phyloP scores from a whole-genome alignment of 1,284 basidiomycete species.

The Agaricales sp. region DNA sequence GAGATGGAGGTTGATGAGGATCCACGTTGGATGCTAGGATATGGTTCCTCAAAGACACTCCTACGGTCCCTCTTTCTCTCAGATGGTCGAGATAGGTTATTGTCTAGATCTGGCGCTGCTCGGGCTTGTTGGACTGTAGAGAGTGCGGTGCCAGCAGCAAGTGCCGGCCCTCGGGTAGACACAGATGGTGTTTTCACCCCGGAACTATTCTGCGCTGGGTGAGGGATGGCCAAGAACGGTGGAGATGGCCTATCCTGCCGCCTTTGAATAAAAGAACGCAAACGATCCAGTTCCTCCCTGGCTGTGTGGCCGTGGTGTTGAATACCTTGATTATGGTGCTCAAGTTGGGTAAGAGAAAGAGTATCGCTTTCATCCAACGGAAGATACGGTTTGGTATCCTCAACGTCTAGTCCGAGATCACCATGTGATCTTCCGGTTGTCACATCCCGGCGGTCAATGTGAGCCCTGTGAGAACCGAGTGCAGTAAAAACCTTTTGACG shows the following conservation, averaged over 20 bases:
- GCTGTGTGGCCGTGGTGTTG: background rate
- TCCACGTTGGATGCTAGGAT: background rate
- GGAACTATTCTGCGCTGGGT: too few species aligned
- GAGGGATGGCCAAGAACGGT: too few species aligned
- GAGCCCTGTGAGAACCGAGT: background rate
- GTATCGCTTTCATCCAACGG: background rate
- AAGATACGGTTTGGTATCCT: background rate
- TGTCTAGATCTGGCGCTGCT: background rate
- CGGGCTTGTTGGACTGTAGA: too few species aligned
- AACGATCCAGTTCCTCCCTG: background rate
- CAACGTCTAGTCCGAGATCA: background rate
- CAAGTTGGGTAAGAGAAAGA: background rate
- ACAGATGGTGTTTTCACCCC: too few species aligned
- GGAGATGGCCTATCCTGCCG: too few species aligned
- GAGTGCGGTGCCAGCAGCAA: too few species aligned
- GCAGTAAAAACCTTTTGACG: too few species aligned
- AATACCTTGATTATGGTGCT: background rate
- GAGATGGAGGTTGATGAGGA: background rate
- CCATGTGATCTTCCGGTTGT: background rate
- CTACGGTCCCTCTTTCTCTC: background rate
- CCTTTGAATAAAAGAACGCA: too few species aligned
- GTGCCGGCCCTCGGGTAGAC: too few species aligned
- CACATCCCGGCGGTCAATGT: background rate
- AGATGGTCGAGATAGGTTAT: background rate
- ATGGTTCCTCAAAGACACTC: background rate